phyloP scores from a whole-genome alignment of 2,329 filamentous ascomycete species.

The Cryphonectria carpinicola region DNA sequence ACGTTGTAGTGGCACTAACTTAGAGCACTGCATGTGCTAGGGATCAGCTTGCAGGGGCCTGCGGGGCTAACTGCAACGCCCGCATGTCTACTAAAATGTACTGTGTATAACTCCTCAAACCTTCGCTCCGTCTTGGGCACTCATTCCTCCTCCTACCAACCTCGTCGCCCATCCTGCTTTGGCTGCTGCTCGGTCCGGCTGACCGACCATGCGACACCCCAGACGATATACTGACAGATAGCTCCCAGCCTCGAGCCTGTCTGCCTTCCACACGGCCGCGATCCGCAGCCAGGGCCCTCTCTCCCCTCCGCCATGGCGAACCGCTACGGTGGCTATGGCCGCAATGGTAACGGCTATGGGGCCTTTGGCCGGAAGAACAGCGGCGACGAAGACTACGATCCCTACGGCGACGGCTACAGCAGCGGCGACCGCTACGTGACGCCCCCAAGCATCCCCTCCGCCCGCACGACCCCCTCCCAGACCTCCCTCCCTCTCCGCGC shows the following conservation, averaged over 20 bases:
- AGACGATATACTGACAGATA: conserved; percentile 27
- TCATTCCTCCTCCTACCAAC: neutral
- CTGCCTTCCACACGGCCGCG: conserved; percentile 8
- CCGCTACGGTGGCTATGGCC: conserved; percentile 49
- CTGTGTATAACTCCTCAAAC: neutral
- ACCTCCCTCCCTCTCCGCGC: conserved; percentile 36
- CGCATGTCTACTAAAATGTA: neutral
- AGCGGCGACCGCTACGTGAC: conserved; percentile 44
- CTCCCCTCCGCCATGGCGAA: conserved; percentile 50
- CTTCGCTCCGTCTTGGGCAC: neutral
- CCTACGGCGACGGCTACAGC: conserved; percentile 50
- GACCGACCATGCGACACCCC: neutral
- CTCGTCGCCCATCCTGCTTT: neutral
- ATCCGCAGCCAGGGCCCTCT: conserved; percentile 6
- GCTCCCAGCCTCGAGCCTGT: conserved; percentile 19
- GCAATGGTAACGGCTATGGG: conserved; percentile 49
- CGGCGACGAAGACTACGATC: conserved; percentile 49
- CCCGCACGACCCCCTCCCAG: conserved; percentile 37
- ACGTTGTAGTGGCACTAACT: conserved; percentile 8
- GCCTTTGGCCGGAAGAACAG: conserved; percentile 42
- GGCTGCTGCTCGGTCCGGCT: too few relatives aligned
- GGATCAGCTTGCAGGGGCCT: neutral
- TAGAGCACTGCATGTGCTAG: neutral
- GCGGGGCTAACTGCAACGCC: neutral
- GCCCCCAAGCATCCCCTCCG: conserved; percentile 38